A percentile compares a stretch with the other conserved stretches of the same genome.
phyloP scores from a whole-genome alignment of 352 stramenopile species.

The Pythium grandisporangium region DNA sequence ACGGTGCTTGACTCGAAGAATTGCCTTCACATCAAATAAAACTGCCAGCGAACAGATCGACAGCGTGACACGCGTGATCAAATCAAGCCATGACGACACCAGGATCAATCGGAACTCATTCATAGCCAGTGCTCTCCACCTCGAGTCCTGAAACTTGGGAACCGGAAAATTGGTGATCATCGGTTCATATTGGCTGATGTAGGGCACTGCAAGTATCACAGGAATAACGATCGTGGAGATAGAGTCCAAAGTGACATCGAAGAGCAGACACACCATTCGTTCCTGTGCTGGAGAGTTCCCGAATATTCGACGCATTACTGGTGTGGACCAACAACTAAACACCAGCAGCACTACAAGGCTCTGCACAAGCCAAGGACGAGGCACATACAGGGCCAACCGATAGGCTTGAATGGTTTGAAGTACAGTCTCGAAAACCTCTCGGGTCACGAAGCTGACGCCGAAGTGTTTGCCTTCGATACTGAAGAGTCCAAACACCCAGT shows the following conservation, averaged over 20 bases:
- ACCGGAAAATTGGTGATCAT: background rate
- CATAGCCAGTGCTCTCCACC: background rate
- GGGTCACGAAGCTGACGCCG: background rate
- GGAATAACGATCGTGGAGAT: background rate
- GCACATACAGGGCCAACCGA: constrained; percentile 1
- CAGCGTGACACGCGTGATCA: background rate
- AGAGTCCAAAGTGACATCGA: background rate
- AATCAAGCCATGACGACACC: background rate
- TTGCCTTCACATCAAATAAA: background rate
- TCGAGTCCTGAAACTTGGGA: background rate
- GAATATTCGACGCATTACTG: background rate
- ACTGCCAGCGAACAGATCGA: background rate
- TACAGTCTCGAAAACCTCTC: background rate
- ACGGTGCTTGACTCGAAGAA: background rate
- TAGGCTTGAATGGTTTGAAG: background rate
- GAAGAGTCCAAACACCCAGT: background rate
- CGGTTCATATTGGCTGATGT: background rate
- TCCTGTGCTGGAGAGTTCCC: background rate
- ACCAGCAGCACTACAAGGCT: background rate
- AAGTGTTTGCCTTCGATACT: background rate
- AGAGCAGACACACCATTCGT: background rate
- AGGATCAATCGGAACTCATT: background rate
- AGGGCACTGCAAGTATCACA: background rate
- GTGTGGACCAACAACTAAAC: background rate
- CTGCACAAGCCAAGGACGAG: constrained; percentile 7